Base-by-base conservation (phyloP, 768 basidiomycete species). In the Lactarius akahatsu region DNA sequence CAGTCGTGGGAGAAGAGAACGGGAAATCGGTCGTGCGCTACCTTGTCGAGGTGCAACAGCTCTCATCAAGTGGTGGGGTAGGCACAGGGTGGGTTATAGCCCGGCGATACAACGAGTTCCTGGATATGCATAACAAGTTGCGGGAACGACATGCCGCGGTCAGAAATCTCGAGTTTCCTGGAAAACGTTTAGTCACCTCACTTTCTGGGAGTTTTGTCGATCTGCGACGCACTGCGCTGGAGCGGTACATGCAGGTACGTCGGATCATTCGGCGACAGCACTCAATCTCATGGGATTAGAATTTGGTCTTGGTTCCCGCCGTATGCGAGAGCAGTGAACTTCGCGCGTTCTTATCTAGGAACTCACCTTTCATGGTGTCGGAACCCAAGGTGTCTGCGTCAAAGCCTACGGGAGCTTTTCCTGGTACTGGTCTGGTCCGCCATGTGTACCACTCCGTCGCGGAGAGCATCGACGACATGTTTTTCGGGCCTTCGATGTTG, bases 401-500 rank as follows among this genome's bases (percentile, higher is more conserved):
- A 13, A 85, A 88, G 74, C 73, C 78, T 13, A 71, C 80, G 6
- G 76, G 78, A 16, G 73, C 80, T 0, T 88, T 89, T 71, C 86
- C 88, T 23, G 88, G 89, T 8, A 86, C 86, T 16, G 87, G 86
- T 63, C 81, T 97, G 43, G 92, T 98, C 61, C 88, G 89, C 62
- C 90, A 87, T 28, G 84, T 99, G 64, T 98, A 96, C 74, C 88
- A 90, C 36, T 92, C 94, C 30, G 92, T 99, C 56, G 86, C 96
- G 6, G 92, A 93, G 69, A 95, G 94, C 74, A 89, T 98, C 72
- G 97, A 99, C 75, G 97, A 98, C 76, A 93, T 97, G 85, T 89
- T 96, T 77, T 94, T 96, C 70, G 95, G 93, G 3, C 96, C 92
- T 2, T 95, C 94, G 0, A 95, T 97, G 93, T 78, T 98, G 54